A percentile compares a stretch with the other conserved stretches of the same genome.
Evolutionary conservation across 495 filamentous ascomycete genomes (phyloP).

Genomic region (Tuber brumale): DNA sequence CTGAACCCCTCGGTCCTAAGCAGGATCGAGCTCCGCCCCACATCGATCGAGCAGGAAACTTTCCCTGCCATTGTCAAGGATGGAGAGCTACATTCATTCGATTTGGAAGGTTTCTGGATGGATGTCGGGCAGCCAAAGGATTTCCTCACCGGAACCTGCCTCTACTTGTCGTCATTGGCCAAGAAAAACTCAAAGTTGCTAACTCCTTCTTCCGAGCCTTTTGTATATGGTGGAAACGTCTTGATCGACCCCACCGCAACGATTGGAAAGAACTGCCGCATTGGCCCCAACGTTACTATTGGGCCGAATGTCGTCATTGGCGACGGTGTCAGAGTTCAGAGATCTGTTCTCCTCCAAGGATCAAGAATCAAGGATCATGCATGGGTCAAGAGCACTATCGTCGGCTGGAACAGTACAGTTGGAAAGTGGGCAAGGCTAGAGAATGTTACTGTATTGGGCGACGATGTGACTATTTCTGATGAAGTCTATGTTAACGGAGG

Average conservation of each 20-base stretch:
- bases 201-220: slow-evolving; percentile 65
- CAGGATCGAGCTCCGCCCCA: slow-evolving; percentile 92
- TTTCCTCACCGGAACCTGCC: slow-evolving; percentile 91
- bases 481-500: slow-evolving; percentile 99
- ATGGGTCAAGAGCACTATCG: slow-evolving; percentile 98
- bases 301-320: slow-evolving; percentile 91
- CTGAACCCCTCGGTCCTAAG: slow-evolving; percentile 85
- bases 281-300: slow-evolving; percentile 96
- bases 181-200: slow-evolving; percentile 89
- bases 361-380: slow-evolving; percentile 98
- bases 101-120: slow-evolving; percentile 99
- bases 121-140: slow-evolving; percentile 99
- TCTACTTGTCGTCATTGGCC: slow-evolving; percentile 87
- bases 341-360: slow-evolving; percentile 81
- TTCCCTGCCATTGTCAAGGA: slow-evolving; percentile 93
- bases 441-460: slow-evolving; percentile 93
- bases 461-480: slow-evolving; percentile 98
- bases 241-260: slow-evolving; percentile 91
- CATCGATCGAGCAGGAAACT: slow-evolving; percentile 99
- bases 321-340: slow-evolving; percentile 90
- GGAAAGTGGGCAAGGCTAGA: slow-evolving; percentile 94
- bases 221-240: slow-evolving; percentile 91
- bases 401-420: slow-evolving; percentile 96
- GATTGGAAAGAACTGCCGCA: slow-evolving; percentile 97
- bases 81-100: slow-evolving; percentile 91